Conservation (phyloP, 208 protist genomes). For the Angomonas deanei region DNA sequence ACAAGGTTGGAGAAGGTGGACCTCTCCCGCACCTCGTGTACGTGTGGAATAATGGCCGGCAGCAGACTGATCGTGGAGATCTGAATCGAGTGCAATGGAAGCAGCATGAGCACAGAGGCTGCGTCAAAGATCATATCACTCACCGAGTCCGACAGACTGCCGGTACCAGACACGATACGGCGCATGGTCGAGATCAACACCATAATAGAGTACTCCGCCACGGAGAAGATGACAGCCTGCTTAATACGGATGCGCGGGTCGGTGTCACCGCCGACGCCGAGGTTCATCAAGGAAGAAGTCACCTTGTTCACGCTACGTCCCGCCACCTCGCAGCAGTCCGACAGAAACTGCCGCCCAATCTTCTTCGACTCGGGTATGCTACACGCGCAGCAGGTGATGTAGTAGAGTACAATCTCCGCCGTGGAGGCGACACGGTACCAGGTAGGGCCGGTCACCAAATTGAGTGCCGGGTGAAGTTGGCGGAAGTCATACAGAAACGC, state of each 20-base stretch:
- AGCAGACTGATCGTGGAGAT: constrained; percentile 76
- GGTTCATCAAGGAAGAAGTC: constrained; percentile 61
- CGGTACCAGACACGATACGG: constrained; percentile 22
- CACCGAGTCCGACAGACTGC: constrained; percentile 24
- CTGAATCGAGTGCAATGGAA: constrained; percentile 79
- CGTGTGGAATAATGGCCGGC: constrained; percentile 73
- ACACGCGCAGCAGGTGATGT: constrained; percentile 67
- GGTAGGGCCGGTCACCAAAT: constrained; percentile 33
- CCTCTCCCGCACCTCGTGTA: constrained; percentile 41
- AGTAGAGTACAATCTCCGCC: constrained; percentile 66
- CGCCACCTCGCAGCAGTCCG: constrained; percentile 64
- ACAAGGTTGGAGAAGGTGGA: constrained; percentile 47
- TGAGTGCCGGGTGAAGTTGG: constrained; percentile 62
- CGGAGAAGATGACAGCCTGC: constrained; percentile 49
- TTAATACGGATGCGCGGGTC: constrained; percentile 32
- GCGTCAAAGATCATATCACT: constrained; percentile 72
- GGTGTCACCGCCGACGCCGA: constrained; percentile 27
- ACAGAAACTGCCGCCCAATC: constrained; percentile 27
- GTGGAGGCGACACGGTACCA: constrained; percentile 77
- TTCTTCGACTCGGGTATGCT: constrained; percentile 36
- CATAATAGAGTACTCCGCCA: constrained; percentile 71
- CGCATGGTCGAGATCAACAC: constrained; percentile 76
- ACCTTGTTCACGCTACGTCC: constrained; percentile 69
- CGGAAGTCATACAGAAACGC: constrained; percentile 81
- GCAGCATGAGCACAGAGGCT: constrained; percentile 72